Base-by-base conservation (phyloP, 805 yeast genomes). In the Saccharomycopsis sp. region DNA sequence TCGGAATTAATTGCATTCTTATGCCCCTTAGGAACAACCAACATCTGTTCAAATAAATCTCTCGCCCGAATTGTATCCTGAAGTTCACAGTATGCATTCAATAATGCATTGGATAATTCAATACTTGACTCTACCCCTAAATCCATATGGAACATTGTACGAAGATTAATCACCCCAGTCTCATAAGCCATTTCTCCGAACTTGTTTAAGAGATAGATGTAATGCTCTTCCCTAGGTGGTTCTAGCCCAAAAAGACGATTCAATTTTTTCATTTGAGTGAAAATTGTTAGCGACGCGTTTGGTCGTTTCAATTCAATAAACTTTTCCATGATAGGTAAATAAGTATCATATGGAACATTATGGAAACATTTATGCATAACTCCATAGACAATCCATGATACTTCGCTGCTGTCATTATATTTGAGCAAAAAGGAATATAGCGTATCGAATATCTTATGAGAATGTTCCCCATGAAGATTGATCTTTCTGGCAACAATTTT, bases 111-210 rank as follows among this genome's bases (percentile, higher is more conserved):
- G 65, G 84, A 76, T 44, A 87, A 68, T 23, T 69, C 72, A 15
- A 83, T 77, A 64, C 84, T 83, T 62, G 81, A 77, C 56, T 75
- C 78, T 47, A 85, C 70, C 7, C 73, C 68, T 55, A 78, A 61
- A 63, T 87, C 93, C 80, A 84, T 78, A 57, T 85, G 82, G 65
- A 86, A 70, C 56, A 78, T 76, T 55, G 82, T 78, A 63, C 86
- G 89, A 2, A 87, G 69, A 62, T 83, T 86, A 50, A 73, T 72
- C 19, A 86, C 80, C 0, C 92, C 92, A 9, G 81, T 83, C 62
- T 81, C 84, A 63, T 83, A 87, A 35, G 75, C 70, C 58, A 72
- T 71, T 56, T 75, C 75, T 1, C 89, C 86, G 69, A 85, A 86
- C 53, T 78, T 78, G 56, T 77, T 72, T 65, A 87, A 81, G 34